Evolutionary conservation across 2,329 filamentous ascomycete species (phyloP).

Genomic region (Colletotrichum tabaci): DNA sequence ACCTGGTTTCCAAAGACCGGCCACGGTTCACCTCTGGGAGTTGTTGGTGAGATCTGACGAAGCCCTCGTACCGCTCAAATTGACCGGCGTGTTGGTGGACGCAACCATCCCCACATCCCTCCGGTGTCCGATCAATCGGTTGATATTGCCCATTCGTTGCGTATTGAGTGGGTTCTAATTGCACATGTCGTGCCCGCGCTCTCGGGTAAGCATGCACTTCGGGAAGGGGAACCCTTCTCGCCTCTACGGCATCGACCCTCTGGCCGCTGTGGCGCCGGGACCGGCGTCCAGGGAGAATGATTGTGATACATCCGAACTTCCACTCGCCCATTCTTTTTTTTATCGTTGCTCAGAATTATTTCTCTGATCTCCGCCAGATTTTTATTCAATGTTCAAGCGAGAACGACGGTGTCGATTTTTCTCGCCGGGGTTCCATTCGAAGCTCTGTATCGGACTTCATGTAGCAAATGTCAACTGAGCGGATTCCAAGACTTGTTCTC

Average conservation of each 20-base stretch:
- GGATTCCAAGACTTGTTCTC: background rate
- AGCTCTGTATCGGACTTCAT: accelerated
- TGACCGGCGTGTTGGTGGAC: background rate
- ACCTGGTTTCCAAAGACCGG: background rate
- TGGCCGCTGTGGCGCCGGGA: background rate
- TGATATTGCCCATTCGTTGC: background rate
- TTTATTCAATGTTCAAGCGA: background rate
- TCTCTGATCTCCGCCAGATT: background rate
- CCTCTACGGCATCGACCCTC: too few relatives aligned
- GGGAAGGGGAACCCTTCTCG: too few relatives aligned
- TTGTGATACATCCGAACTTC: background rate
- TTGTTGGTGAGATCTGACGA: too few relatives aligned
- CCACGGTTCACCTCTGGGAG: background rate
- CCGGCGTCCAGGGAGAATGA: background rate
- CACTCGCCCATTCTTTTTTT: background rate
- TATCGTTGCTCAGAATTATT: too few relatives aligned
- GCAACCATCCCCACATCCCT: background rate
- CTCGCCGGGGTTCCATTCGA: too few relatives aligned
- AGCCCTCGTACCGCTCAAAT: background rate
- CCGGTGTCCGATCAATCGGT: background rate
- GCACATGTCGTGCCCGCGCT: background rate
- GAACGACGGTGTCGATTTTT: too few relatives aligned
- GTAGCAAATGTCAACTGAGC: too few relatives aligned
- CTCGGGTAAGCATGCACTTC: background rate
- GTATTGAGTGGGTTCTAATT: background rate